These are phyloP conservation scores for Ophioceras dolichostomum DNA, from an alignment of 2,329 filamentous ascomycete species.

Conservation along the genomic window DNA sequence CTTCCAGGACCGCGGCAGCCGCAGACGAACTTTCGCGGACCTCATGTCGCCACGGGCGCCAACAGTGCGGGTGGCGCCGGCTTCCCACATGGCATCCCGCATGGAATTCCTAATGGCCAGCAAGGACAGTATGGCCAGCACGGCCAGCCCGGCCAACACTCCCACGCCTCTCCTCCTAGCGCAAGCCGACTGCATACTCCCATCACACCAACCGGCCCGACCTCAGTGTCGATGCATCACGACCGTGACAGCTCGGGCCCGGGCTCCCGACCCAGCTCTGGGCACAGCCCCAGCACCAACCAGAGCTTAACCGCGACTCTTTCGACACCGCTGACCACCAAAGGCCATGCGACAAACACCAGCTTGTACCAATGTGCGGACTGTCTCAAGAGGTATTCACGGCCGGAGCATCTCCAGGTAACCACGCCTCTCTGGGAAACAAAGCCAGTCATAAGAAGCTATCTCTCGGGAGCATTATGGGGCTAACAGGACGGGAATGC, in stretches of 20 bases:
- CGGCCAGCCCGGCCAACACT: no score
- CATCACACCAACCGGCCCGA: no score
- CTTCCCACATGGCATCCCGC: neutral
- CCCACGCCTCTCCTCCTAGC: no score
- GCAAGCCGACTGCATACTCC: no score
- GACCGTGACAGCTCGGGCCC: neutral
- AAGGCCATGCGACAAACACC: neutral
- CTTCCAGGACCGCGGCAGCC: neutral
- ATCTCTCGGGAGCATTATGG: no score
- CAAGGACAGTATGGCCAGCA: no score
- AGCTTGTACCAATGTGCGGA: conserved; percentile 34
- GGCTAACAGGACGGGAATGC: conserved; percentile 3
- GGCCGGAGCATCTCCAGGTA: conserved; percentile 38
- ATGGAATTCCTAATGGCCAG: no score
- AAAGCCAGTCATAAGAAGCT: neutral
- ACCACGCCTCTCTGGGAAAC: neutral
- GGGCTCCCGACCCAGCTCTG: neutral
- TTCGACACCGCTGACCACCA: no score
- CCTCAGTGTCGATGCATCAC: no score
- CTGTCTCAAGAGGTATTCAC: conserved; percentile 37
- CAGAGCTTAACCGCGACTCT: no score
- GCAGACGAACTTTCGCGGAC: neutral
- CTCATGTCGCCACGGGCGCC: neutral
- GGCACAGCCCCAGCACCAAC: neutral
- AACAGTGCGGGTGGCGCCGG: neutral